Evolutionary conservation across 257 asterid species (phyloP).

Genomic region (Asclepias syriaca): DNA sequence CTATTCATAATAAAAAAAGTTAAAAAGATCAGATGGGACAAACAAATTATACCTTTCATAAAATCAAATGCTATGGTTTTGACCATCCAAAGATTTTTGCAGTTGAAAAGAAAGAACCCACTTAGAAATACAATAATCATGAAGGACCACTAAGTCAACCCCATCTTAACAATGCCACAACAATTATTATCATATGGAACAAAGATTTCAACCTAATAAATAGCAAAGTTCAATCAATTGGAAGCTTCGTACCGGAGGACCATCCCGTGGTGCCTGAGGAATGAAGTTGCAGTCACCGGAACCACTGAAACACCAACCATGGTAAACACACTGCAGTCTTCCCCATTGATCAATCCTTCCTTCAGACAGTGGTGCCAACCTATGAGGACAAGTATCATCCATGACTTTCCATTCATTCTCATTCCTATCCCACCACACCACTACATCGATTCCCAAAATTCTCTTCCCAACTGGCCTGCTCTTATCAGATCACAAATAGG

Average conservation of each 20-base stretch:
- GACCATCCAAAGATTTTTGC: not conserved
- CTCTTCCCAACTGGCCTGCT: constrained; percentile 78
- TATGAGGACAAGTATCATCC: constrained; percentile 82
- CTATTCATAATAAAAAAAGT: not conserved
- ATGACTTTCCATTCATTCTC: constrained; percentile 78
- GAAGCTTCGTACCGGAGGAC: constrained; percentile 55
- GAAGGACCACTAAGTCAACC: not conserved
- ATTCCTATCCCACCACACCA: constrained; percentile 77
- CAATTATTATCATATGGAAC: not conserved
- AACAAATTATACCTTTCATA: not conserved
- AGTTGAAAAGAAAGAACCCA: not conserved
- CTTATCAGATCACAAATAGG: constrained; percentile 72
- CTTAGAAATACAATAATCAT: not conserved
- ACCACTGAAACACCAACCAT: constrained; percentile 86
- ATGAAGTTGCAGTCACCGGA: constrained; percentile 80
- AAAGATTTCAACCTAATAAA: not conserved
- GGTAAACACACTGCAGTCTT: constrained; percentile 86
- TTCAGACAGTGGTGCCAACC: constrained; percentile 78
- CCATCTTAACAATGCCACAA: not conserved
- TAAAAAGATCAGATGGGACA: not conserved
- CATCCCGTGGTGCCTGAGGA: constrained; percentile 85
- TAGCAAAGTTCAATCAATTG: not conserved
- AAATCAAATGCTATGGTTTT: not conserved
- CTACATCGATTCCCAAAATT: constrained; percentile 69
- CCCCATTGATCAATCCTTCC: constrained; percentile 97